These are phyloP conservation scores for Dalbergia cochinchinensis DNA, from an alignment of 306 rosid genomes.

Conservation along the genomic window DNA sequence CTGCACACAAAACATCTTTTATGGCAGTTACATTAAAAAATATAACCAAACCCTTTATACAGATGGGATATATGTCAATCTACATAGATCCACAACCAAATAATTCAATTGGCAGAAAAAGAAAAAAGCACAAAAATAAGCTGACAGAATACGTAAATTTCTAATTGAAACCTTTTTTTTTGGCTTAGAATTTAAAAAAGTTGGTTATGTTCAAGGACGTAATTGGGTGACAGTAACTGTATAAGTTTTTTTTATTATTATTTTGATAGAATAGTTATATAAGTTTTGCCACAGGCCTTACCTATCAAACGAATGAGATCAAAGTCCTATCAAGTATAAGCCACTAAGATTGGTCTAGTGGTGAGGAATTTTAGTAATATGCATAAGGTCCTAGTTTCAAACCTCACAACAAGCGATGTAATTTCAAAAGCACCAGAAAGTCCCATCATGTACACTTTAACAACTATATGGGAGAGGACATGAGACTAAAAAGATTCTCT, in stretches of 20 bases:
- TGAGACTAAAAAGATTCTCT: conserved; percentile 18
- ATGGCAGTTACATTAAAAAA: conserved; percentile 50
- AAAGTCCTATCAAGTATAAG: background rate
- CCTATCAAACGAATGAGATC: conserved; percentile 25
- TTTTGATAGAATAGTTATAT: background rate
- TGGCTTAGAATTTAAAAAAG: conserved; percentile 16
- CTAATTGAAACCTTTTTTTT: background rate
- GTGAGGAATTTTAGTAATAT: no score
- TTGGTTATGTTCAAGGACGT: background rate
- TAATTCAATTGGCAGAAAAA: conserved; percentile 9
- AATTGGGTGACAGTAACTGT: background rate
- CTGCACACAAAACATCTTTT: conserved; percentile 73
- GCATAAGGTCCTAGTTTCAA: no score
- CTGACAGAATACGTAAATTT: background rate
- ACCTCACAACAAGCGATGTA: no score
- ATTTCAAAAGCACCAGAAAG: background rate
- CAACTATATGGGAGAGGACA: conserved; percentile 22
- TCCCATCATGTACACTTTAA: background rate
- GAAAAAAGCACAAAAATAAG: conserved; percentile 8
- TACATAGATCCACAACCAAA: conserved; percentile 9
- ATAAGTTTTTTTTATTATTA: background rate
- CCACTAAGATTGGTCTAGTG: no score
- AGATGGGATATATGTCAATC: conserved; percentile 3
- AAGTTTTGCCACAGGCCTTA: background rate
- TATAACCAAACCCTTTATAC: conserved; percentile 8